These are phyloP conservation scores for Handroanthus guayacan DNA, from an alignment of 257 asterid genomes.

Conservation along the genomic window DNA sequence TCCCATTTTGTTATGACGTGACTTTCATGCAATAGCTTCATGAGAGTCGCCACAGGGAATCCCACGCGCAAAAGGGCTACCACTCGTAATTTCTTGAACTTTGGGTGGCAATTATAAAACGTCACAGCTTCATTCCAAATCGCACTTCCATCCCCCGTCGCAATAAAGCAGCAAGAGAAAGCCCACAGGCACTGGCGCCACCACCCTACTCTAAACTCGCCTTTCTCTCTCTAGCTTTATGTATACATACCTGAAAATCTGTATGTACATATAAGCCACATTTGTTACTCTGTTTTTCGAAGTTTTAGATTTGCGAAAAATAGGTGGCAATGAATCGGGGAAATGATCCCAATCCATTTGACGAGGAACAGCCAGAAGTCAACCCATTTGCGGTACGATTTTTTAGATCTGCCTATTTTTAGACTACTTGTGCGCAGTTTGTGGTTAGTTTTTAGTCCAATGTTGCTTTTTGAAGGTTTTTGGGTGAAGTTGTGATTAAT, in stretches of 20 bases:
- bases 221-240: conserved; percentile 34
- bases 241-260: conserved; percentile 22
- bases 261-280: conserved; percentile 23
- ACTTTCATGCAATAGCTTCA: neutral
- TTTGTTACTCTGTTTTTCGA: conserved; percentile 13
- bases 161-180: conserved; percentile 34
- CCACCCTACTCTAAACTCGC: conserved; percentile 15
- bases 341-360: conserved; percentile 95
- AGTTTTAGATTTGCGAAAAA: conserved; percentile 29
- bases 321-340: conserved; percentile 68
- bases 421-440: conserved; percentile 11
- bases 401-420: conserved; percentile 54
- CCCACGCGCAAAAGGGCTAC: conserved; percentile 8
- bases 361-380: conserved; percentile 93
- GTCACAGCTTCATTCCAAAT: neutral
- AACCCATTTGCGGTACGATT: conserved; percentile 95
- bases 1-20: neutral
- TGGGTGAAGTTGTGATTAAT: conserved; percentile 23
- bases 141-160: conserved; percentile 36
- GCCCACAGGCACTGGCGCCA: conserved; percentile 21
- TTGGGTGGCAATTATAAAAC: conserved; percentile 9
- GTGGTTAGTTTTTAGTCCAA: conserved; percentile 7
- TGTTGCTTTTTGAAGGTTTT: neutral
- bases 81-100: neutral
- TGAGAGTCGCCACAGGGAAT: conserved; percentile 19